Percentiles rank a stretch among this genome's conserved stretches.
Evolutionary conservation across 2,329 filamentous ascomycete species (phyloP).

Genomic region (Pyrenophora graminea): DNA sequence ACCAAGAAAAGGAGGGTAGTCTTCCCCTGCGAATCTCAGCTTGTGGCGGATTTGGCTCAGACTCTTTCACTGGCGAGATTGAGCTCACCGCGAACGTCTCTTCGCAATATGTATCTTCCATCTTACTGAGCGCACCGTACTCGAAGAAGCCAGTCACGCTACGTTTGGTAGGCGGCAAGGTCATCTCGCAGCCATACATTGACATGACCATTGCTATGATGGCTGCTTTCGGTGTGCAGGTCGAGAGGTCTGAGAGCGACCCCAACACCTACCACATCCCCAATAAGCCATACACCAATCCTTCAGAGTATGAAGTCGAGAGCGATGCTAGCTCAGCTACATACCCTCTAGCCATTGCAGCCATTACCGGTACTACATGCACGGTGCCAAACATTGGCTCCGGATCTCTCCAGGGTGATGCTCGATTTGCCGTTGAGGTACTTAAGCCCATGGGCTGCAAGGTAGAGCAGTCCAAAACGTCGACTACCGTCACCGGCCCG

Average conservation of each 20-base stretch:
- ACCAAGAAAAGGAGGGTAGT: slow-evolving; percentile 80
- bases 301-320: slow-evolving; percentile 84
- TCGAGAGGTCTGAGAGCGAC: slow-evolving; percentile 75
- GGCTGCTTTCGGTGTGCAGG: slow-evolving; percentile 83
- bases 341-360: slow-evolving; percentile 90
- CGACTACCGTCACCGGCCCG: slow-evolving; percentile 94
- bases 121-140: slow-evolving; percentile 96
- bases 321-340: slow-evolving; percentile 98
- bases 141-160: slow-evolving; percentile 92
- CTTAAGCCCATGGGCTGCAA: slow-evolving; percentile 90
- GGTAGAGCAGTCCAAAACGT: slow-evolving; percentile 80
- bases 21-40: slow-evolving; percentile 83
- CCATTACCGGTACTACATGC: slow-evolving; percentile 93
- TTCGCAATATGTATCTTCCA: slow-evolving; percentile 97
- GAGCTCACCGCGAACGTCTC: slow-evolving; percentile 93
- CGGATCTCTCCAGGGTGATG: slow-evolving; percentile 89
- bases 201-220: slow-evolving; percentile 99
- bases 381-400: slow-evolving; percentile 96
- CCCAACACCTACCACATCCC: slow-evolving; percentile 94
- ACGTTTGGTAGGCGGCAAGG: slow-evolving; percentile 90
- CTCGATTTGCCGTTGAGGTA: slow-evolving; percentile 89
- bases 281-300: slow-evolving; percentile 79
- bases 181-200: slow-evolving; percentile 95
- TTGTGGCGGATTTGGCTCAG: slow-evolving; percentile 61
- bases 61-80: slow-evolving; percentile 74